phyloP scores from a whole-genome alignment of 257 asterid species.

The Lithospermum erythrorhizon region DNA sequence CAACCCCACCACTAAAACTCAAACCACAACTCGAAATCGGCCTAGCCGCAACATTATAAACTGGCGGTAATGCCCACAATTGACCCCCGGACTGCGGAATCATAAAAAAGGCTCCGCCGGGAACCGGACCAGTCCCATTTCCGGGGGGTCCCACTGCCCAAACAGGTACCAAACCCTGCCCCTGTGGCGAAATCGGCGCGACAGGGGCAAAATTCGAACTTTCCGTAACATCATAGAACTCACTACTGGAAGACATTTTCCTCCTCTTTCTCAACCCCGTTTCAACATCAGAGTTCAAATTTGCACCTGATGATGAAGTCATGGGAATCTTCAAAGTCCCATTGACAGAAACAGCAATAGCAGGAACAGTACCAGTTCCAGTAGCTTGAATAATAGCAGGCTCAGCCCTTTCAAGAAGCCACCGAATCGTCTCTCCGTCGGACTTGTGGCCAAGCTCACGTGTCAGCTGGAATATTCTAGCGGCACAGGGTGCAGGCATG shows the following conservation, averaged over 20 bases:
- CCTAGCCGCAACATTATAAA: slow-evolving; percentile 36
- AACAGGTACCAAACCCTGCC: slow-evolving; percentile 62
- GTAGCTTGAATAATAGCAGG: slow-evolving; percentile 74
- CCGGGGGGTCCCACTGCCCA: slow-evolving; percentile 25
- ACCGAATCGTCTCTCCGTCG: slow-evolving; percentile 75
- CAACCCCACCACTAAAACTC: slow-evolving; percentile 10
- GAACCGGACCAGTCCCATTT: slow-evolving; percentile 5
- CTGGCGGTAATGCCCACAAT: slow-evolving; percentile 69
- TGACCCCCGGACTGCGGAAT: slow-evolving; percentile 44
- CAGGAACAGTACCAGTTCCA: slow-evolving; percentile 71
- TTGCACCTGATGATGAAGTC: slow-evolving; percentile 20
- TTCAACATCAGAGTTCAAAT: slow-evolving; percentile 18
- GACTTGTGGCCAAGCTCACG: slow-evolving; percentile 65
- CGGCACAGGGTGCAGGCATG: slow-evolving; percentile 72
- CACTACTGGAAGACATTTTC: slow-evolving; percentile 37
- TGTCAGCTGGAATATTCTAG: slow-evolving; percentile 67
- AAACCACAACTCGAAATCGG: slow-evolving; percentile 32
- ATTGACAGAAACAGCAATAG: slow-evolving; percentile 72
- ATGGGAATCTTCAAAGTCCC: slow-evolving; percentile 64
- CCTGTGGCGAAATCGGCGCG: slow-evolving; percentile 55
- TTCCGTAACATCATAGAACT: slow-evolving; percentile 39
- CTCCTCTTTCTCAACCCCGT: slow-evolving; percentile 26
- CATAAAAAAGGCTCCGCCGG: slow-evolving; percentile 48
- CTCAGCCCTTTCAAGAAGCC: slow-evolving; percentile 78
- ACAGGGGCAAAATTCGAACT: slow-evolving; percentile 47